Evolutionary conservation across 2,329 filamentous ascomycete genomes (phyloP).

Genomic region (Blumeria graminis): DNA sequence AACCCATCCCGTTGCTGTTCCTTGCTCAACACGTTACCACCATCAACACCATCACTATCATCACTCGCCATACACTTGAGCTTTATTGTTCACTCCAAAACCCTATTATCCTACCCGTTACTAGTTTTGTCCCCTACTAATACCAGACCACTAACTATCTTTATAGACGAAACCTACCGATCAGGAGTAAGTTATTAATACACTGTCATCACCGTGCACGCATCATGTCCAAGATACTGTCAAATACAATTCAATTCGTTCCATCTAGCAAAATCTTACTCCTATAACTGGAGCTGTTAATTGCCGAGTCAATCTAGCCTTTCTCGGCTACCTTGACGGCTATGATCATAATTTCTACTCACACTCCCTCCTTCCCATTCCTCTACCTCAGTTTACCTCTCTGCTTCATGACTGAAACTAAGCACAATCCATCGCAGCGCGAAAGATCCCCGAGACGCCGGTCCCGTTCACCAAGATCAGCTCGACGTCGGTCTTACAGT

Average conservation of each 20-base stretch:
- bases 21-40: neutral
- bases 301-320: neutral
- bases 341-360: neutral
- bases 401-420: conserved; percentile 11
- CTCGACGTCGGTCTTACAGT: conserved; percentile 54
- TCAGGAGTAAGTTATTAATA: conserved; percentile 7
- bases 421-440: conserved; percentile 31
- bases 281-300: no score
- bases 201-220: no score
- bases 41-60: neutral
- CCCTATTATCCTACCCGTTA: no score
- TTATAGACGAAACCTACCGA: conserved; percentile 8
- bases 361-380: neutral
- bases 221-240: no score
- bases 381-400: neutral
- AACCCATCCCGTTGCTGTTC: neutral
- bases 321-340: neutral
- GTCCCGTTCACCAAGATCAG: conserved; percentile 53
- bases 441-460: conserved; percentile 64
- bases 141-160: conserved; percentile 2
- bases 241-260: no score
- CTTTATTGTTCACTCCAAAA: neutral
- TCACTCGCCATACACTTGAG: neutral
- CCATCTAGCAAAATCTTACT: no score
- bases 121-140: no score